Base-by-base conservation (phyloP, 2,329 filamentous ascomycete species). In the Fusarium protoensiforme region DNA sequence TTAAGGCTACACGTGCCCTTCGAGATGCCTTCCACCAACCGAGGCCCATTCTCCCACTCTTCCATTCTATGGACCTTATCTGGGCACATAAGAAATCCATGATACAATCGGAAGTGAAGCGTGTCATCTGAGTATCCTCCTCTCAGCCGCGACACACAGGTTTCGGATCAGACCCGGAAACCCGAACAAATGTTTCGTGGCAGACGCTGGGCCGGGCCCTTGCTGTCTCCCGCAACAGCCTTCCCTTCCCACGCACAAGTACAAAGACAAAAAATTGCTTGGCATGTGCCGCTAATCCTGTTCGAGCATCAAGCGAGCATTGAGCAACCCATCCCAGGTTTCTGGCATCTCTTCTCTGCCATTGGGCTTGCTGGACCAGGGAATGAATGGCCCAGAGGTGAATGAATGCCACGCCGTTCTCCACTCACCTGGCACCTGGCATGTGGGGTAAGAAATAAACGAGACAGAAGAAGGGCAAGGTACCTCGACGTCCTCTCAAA, bases 281-380 rank as follows among this genome's bases (percentile, higher is more conserved):
- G 67, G 61, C 64, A 72, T 72, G 38, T 69, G 38, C 41, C 71
- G 53, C 71, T 74, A 74, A 63, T 20, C 67, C 61, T 20, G 36
- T 68, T 62, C 53, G n/a, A 74, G 22, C 67, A 59, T 56, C 39
- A 13, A 46, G 51, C 54, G 53, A 57, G 53, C 53, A 57, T 56
- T 56, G 53, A 57, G 54, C 48, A 53, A 48, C 57, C 41, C 56
- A 66, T 65, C 67, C 36, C 67, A 63, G 54, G 67, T 56, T 74
- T 62, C 60, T 73, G 67, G 62, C 70, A 65, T 68, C 64, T 51
- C 61, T 71, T 68, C 64, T 51, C 61, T 71, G 64, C 29, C 46
- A 60, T 48, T 27, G 59, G 51, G 46, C 33, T 38, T 57, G 33
- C 16, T 16, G 39, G 48, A 46, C 48, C 46, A 61, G 58, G 48